Percentiles rank a stretch among this genome's conserved stretches.
phyloP scores from a whole-genome alignment of 129 eudicot genomes.

The Chrysanthemum seticuspe region DNA sequence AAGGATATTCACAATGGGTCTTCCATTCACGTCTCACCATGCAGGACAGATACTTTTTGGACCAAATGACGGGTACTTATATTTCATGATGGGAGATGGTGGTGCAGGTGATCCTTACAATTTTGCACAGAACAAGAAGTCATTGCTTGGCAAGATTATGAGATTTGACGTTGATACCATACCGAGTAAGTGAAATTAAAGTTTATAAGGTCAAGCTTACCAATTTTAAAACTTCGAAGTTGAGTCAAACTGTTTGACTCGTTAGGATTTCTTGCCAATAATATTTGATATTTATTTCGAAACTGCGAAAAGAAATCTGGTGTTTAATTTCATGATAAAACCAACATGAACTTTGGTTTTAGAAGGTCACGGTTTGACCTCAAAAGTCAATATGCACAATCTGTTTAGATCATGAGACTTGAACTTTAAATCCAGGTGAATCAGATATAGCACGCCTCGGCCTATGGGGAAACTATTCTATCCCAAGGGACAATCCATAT shows the following conservation, averaged over 20 bases:
- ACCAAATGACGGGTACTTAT: conserved; percentile 70
- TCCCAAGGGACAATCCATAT: conserved; percentile 82
- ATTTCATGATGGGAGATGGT: conserved; percentile 93
- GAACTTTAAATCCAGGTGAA: conserved; percentile 48
- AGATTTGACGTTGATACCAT: conserved; percentile 74
- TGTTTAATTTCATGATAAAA: background rate
- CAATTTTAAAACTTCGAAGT: conserved; percentile 6
- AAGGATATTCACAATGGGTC: conserved; percentile 88
- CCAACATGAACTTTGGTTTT: background rate
- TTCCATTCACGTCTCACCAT: conserved; percentile 77
- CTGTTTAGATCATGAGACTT: background rate
- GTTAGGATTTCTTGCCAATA: background rate
- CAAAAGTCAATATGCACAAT: conserved; percentile 4
- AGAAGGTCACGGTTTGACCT: background rate
- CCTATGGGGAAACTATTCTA: conserved; percentile 90
- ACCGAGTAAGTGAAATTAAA: conserved; percentile 55
- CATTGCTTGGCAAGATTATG: conserved; percentile 87
- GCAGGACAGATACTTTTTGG: conserved; percentile 88
- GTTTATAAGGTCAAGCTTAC: conserved; percentile 7
- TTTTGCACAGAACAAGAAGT: conserved; percentile 84
- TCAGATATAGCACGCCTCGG: conserved; percentile 45
- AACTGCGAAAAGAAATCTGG: background rate
- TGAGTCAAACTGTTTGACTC: background rate
- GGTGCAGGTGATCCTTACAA: conserved; percentile 68
- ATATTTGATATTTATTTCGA: background rate